Evolutionary conservation across 768 basidiomycete genomes (phyloP).

Genomic region (Boletus rubroflammeus): DNA sequence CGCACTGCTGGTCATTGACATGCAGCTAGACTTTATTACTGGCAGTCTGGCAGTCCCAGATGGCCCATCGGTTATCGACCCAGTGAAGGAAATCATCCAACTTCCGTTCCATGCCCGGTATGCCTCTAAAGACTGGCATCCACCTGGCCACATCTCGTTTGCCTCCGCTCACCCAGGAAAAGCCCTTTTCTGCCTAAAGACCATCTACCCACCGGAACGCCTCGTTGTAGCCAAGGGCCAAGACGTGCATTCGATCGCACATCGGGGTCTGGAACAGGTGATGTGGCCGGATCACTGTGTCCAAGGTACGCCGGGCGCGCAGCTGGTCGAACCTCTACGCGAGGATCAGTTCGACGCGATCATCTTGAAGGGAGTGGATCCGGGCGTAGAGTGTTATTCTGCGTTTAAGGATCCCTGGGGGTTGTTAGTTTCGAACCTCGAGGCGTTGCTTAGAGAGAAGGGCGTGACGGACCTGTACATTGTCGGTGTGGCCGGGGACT

Average conservation of each 20-base stretch:
- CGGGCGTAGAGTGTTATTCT: slow-evolving; percentile 73
- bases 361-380: slow-evolving; percentile 53
- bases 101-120: slow-evolving; percentile 50
- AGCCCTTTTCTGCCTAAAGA: slow-evolving; percentile 39
- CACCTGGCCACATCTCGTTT: slow-evolving; percentile 68
- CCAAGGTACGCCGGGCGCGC: slow-evolving; percentile 52
- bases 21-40: slow-evolving; percentile 80
- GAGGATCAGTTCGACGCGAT: slow-evolving; percentile 40
- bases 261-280: slow-evolving; percentile 43
- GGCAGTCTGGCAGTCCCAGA: slow-evolving; percentile 70
- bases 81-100: slow-evolving; percentile 54
- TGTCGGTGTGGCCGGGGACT: slow-evolving; percentile 73
- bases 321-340: slow-evolving; percentile 55
- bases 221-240: slow-evolving; percentile 30
- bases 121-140: slow-evolving; percentile 60
- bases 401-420: slow-evolving; percentile 66
- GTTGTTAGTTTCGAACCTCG: slow-evolving; percentile 45
- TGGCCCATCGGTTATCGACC: slow-evolving; percentile 54
- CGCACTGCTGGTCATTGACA: slow-evolving; percentile 70
- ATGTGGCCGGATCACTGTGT: slow-evolving; percentile 86
- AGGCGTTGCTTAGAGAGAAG: slow-evolving; percentile 36
- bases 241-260: slow-evolving; percentile 10
- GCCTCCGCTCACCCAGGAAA: slow-evolving; percentile 44
- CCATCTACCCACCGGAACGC: slow-evolving; percentile 31
- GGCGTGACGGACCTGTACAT: slow-evolving; percentile 58